Evolutionary conservation across 257 asterid species (phyloP).

Genomic region (Salvia rosmarinus): DNA sequence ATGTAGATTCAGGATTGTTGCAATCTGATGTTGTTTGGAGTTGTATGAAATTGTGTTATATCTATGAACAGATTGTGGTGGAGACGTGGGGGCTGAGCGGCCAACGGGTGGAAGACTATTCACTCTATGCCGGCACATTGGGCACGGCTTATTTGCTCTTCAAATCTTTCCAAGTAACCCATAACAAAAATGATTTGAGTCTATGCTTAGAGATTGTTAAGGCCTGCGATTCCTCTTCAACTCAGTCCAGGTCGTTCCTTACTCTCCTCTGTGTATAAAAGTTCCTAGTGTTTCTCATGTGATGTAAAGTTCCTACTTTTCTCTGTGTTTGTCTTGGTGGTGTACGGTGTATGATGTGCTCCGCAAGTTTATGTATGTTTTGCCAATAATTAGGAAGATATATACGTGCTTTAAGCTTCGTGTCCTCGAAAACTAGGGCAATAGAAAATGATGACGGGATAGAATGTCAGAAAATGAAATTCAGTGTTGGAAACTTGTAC

Average conservation of each 20-base stretch:
- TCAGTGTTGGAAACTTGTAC: background rate
- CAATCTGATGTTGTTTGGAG: constrained; percentile 6
- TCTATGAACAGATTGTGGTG: constrained; percentile 48
- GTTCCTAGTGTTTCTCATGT: background rate
- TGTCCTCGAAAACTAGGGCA: too few species aligned
- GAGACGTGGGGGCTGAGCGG: constrained; percentile 63
- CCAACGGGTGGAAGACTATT: constrained; percentile 54
- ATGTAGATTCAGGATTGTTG: background rate
- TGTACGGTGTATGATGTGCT: too few species aligned
- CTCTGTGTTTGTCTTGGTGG: too few species aligned
- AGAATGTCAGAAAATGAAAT: too few species aligned
- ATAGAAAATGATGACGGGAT: background rate
- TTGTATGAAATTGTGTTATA: constrained; percentile 6
- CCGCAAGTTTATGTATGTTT: too few species aligned
- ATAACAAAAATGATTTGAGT: constrained; percentile 56
- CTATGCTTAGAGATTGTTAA: constrained; percentile 62
- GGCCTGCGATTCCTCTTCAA: constrained; percentile 67
- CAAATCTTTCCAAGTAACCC: constrained; percentile 59
- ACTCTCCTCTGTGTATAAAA: background rate
- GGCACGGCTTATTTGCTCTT: constrained; percentile 75
- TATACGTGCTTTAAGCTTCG: background rate
- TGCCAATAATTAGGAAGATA: too few species aligned
- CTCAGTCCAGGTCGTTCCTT: constrained; percentile 48
- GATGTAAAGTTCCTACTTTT: too few species aligned
- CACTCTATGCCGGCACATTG: constrained; percentile 60